Conservation (phyloP, 2,329 filamentous ascomycete species). For the Trichoderma atrobrunneum region DNA sequence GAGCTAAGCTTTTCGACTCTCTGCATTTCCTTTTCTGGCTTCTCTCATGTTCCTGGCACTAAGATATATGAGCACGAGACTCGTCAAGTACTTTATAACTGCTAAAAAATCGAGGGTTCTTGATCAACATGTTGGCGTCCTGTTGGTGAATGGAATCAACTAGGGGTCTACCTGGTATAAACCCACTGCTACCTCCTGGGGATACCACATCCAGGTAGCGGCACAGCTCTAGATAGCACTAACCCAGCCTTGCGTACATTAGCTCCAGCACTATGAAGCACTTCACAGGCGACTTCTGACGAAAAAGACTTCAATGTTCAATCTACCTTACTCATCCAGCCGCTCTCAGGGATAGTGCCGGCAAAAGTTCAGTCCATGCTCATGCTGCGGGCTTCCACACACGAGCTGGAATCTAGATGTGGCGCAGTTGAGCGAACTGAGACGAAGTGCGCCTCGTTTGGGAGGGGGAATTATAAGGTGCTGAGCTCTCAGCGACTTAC, state of each 20-base stretch:
- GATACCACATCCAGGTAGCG: not conserved
- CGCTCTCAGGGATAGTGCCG: not conserved
- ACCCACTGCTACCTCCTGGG: not conserved
- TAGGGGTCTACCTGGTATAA: not conserved
- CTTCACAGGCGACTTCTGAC: not conserved
- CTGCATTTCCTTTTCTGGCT: not conserved
- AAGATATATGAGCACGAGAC: not conserved
- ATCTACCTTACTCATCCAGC: slow-evolving; percentile 9
- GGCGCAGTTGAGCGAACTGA: slow-evolving; percentile 10
- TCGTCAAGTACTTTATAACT: not conserved
- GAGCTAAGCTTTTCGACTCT: not conserved
- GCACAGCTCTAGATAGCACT: not conserved
- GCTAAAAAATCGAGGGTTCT: not conserved
- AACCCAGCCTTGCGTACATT: not conserved
- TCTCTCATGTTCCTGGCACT: not conserved
- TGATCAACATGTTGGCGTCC: not conserved
- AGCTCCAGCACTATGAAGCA: not conserved
- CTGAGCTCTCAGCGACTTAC: not conserved
- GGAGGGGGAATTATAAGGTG: not conserved
- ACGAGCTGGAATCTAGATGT: slow-evolving; percentile 14
- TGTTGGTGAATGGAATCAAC: not conserved
- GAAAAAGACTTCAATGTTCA: not conserved
- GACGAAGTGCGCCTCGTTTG: slow-evolving; percentile 16
- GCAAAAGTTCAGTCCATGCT: not conserved
- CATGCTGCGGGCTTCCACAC: not conserved